These are phyloP conservation scores for Nitzschia palea DNA, from an alignment of 108 stramenopile species.

Conservation along the genomic window DNA sequence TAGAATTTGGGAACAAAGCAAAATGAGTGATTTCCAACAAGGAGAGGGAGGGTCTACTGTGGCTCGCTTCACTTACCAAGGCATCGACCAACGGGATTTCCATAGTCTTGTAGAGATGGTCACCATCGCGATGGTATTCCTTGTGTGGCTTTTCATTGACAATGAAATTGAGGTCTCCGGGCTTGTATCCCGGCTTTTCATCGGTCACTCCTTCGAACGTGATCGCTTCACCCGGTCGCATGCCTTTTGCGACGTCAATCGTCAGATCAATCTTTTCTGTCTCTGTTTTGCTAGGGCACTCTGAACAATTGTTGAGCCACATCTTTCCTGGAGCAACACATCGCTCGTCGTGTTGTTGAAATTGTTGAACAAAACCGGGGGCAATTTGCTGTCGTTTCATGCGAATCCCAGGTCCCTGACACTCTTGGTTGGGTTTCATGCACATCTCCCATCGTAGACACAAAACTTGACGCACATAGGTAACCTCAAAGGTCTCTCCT, in stretches of 20 bases:
- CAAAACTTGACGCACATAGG: slow-evolving; percentile 88
- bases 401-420: slow-evolving; percentile 90
- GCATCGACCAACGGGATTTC: slow-evolving; percentile 91
- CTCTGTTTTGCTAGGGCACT: slow-evolving; percentile 90
- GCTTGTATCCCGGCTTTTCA: slow-evolving; percentile 84
- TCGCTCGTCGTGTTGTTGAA: slow-evolving; percentile 88
- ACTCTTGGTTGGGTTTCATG: slow-evolving; percentile 79
- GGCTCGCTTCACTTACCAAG: slow-evolving; percentile 57
- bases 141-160: slow-evolving; percentile 53
- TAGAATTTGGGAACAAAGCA: slow-evolving; percentile 21
- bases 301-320: slow-evolving; percentile 85
- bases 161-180: slow-evolving; percentile 83
- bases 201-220: slow-evolving; percentile 90
- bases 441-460: slow-evolving; percentile 93
- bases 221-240: slow-evolving; percentile 78
- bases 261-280: slow-evolving; percentile 94
- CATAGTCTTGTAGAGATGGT: slow-evolving; percentile 83
- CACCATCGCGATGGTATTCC: slow-evolving; percentile 78
- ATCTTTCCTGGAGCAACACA: slow-evolving; percentile 94
- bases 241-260: slow-evolving; percentile 84
- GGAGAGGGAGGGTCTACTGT: not conserved
- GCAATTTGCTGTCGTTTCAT: slow-evolving; percentile 93
- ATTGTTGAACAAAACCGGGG: slow-evolving; percentile 98
- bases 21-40: no score
- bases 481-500: slow-evolving; percentile 90